Conservation (phyloP, 1,284 basidiomycete species). For the Malassezia japonica region DNA sequence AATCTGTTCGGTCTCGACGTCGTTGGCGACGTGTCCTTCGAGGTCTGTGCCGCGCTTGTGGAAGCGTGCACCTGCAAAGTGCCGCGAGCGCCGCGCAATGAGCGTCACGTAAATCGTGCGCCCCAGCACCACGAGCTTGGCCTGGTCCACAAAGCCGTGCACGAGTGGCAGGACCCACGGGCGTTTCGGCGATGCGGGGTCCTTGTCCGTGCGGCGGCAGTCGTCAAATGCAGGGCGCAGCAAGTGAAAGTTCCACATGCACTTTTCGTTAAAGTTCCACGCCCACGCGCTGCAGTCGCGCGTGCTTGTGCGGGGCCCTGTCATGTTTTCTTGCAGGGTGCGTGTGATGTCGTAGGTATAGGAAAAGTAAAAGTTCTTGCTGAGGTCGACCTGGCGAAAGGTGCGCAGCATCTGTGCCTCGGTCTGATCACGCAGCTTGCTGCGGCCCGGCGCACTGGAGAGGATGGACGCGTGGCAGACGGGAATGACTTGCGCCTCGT, state of each 20-base stretch:
- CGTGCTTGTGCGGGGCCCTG: conserved; percentile 48
- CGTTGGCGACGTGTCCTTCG: conserved; percentile 86
- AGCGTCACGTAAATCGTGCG: conserved; percentile 85
- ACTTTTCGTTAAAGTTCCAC: conserved; percentile 70
- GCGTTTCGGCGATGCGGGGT: conserved; percentile 48
- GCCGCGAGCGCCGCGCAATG: conserved; percentile 83
- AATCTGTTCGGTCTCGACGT: conserved; percentile 98
- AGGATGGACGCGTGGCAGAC: conserved; percentile 36
- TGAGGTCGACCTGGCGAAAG: conserved; percentile 96
- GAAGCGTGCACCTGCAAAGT: conserved; percentile 92
- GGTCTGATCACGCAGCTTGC: conserved; percentile 39
- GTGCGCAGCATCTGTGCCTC: conserved; percentile 60
- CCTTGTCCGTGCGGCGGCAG: conserved; percentile 11
- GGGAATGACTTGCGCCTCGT: conserved; percentile 75
- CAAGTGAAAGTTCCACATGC: conserved; percentile 91
- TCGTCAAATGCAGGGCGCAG: conserved; percentile 57
- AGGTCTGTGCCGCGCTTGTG: conserved; percentile 89
- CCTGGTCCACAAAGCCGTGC: conserved; percentile 95
- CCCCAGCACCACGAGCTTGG: conserved; percentile 82
- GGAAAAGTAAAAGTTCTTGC: conserved; percentile 99
- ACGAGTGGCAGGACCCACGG: conserved; percentile 84
- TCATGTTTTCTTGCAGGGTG: conserved; percentile 87
- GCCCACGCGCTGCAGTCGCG: conserved; percentile 23
- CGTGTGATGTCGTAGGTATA: conserved; percentile 92
- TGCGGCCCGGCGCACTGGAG: conserved; percentile 27